Evolutionary conservation across 2,329 filamentous ascomycete species (phyloP).

Genomic region (Lithohypha guttulata): DNA sequence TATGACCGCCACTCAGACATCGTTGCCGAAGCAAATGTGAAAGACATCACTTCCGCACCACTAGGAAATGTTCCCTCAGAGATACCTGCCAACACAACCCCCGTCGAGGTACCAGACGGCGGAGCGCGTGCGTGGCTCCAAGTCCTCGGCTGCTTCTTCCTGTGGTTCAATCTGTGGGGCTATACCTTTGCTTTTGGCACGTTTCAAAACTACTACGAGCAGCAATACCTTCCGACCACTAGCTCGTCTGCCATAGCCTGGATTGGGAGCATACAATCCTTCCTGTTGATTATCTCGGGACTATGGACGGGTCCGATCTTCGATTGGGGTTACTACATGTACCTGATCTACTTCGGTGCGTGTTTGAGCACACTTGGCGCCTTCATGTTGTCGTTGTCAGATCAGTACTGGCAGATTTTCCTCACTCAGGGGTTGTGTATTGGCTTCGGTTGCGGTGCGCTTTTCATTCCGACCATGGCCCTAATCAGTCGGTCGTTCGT

Average conservation of each 20-base stretch:
- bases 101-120: slow-evolving; percentile 52
- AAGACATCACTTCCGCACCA: background rate
- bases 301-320: slow-evolving; percentile 81
- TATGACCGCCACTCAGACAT: background rate
- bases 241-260: slow-evolving; percentile 65
- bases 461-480: slow-evolving; percentile 69
- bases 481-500: slow-evolving; percentile 19
- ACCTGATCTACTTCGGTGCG: slow-evolving; percentile 60
- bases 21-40: background rate
- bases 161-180: slow-evolving; percentile 26
- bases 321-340: slow-evolving; percentile 67
- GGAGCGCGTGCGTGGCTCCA: slow-evolving; percentile 70
- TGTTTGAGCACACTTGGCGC: slow-evolving; percentile 51
- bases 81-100: slow-evolving; percentile 9
- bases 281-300: slow-evolving; percentile 72
- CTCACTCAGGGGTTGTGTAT: slow-evolving; percentile 65
- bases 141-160: slow-evolving; percentile 70
- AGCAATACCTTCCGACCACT: slow-evolving; percentile 60
- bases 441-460: slow-evolving; percentile 63
- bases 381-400: slow-evolving; percentile 62
- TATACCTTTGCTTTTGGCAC: slow-evolving; percentile 41
- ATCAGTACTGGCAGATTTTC: slow-evolving; percentile 75
- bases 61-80: slow-evolving; percentile 2
- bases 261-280: slow-evolving; percentile 78
- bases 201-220: slow-evolving; percentile 67